Base-by-base conservation (phyloP, 1,284 basidiomycete species). In the Heterobasidion occidentale region DNA sequence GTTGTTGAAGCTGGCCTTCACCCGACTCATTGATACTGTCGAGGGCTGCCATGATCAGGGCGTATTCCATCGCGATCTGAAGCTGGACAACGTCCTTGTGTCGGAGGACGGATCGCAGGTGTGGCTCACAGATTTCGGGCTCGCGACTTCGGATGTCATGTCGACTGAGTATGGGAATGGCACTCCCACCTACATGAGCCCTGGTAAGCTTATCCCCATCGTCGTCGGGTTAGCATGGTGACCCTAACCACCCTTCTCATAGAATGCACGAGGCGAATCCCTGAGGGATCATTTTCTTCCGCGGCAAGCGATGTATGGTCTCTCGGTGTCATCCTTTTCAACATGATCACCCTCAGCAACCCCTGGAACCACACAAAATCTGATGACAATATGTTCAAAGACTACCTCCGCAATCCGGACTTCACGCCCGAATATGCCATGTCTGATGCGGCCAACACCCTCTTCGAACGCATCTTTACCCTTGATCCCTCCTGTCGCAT, bases 231-330 rank as follows among this genome's bases (percentile, higher is more conserved):
- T 12, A 17, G 19, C 46, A 48, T 48, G 46, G 11, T 48, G 19
- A 34, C 27, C n/a, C 50, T 20, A 47, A 45, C 14, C 38, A 11
- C 19, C 52, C 33, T 35, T 47, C 44, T 36, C 9, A 38, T 33
- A 71, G 70, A 72, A 58, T 68, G 66, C 44, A 68, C 49, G 65
- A 66, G 56, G 36, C 61, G 67, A 36, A 55, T 57, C 20, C 58
- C 58, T 34, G 59, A 51, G 46, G 44, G 54, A 3, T 54, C 65
- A 7, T 96, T 93, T 74, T 88, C 81, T 50, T 88, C 92, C 19
- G 75, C 76, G 20, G 77, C 82, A 59, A 89, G 86, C 68, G 95
- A 98, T 67, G 80, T 98, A 58, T 98, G 96, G 96, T 86, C 94
- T 3, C 77, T 98, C 12, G 71, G 70, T 11, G 58, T 70, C 52